Evolutionary conservation across 2,329 filamentous ascomycete genomes (phyloP), one percentile per base, ranked within the genome.

Genomic region (Phialophora tarda): DNA sequence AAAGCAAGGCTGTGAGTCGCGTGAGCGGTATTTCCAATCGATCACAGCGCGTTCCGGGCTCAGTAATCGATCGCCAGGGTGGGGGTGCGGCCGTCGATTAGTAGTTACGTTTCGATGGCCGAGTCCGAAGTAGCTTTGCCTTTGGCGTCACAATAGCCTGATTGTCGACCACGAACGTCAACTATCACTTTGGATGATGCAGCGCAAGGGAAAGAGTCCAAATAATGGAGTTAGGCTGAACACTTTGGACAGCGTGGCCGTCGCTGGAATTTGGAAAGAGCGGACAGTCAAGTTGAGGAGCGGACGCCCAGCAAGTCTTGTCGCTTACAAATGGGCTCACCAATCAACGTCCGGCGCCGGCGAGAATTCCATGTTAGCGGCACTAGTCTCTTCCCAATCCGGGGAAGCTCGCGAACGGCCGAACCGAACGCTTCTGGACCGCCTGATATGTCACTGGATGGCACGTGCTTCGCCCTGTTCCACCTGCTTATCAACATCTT

Each of bases 311-410:
- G 53, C 11, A 17, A 11, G 53, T 34, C 53, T 32, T 55, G 53
- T 34, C 38, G 61, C 53, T 63, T 53, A 63, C 61, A 48, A 63
- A 63, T 63, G 53, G 59, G 41, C 23, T 32, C 56, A 17, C 32
- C 56, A 59, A 41, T 59, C 41, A 41, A 26, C 38, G 38, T 48
- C 51, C 53, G 26, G 5, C 23, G 26, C 41, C 61, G 53, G 53
- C 26, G 12, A 57, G 8, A 30, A 30, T 23, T 32, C 38, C 38
- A 11, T 17, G 38, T 57, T 57, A 28, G 28, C 61, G 44, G n/a
- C 14, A 24, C 8, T 24, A 14, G 10, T 23, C 47, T 11, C 32
- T 44, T 54, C 59, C 59, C 24, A 11, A 38, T 61, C 48, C 30
- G 48, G 59, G 28, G 51, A 38, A 44, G 21, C 3, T 30, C 26